Percentiles rank a stretch among this genome's conserved stretches.
Conservation (phyloP, 768 basidiomycete species). For the Tulasnella sp. region DNA sequence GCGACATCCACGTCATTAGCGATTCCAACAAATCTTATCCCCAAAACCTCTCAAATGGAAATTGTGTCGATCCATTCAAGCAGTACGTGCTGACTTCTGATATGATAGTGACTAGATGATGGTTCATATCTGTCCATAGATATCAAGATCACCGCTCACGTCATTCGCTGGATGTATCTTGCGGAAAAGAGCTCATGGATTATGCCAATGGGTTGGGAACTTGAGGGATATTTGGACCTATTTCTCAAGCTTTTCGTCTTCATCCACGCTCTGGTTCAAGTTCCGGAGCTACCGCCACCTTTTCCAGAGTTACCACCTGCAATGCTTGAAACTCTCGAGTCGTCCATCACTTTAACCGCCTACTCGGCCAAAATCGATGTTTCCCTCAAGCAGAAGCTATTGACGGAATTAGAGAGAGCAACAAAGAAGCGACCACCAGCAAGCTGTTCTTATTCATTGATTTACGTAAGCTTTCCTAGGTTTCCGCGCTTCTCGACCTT, state of each 20-base stretch:
- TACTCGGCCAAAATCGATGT: conserved; percentile 57
- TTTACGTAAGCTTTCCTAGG: conserved; percentile 46
- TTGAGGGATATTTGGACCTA: conserved; percentile 29
- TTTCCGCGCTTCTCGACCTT: neutral
- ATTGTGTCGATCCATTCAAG: conserved; percentile 50
- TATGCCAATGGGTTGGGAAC: conserved; percentile 10
- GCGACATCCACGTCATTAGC: conserved; percentile 39
- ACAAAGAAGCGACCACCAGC: conserved; percentile 90
- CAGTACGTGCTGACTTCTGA: neutral
- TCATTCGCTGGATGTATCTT: conserved; percentile 67
- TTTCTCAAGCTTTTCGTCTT: conserved; percentile 29
- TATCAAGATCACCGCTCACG: conserved; percentile 63
- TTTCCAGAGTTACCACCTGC: conserved; percentile 18
- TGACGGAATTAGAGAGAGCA: conserved; percentile 65
- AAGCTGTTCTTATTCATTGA: conserved; percentile 62
- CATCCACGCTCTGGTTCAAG: conserved; percentile 25
- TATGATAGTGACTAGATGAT: conserved; percentile 7
- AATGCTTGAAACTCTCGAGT: conserved; percentile 31
- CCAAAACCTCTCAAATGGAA: conserved; percentile 48
- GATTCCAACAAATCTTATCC: conserved; percentile 39
- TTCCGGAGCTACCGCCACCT: conserved; percentile 27
- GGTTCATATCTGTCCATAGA: conserved; percentile 30
- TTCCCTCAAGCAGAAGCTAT: conserved; percentile 49
- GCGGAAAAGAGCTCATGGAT: conserved; percentile 40
- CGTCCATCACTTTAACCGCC: conserved; percentile 47